phyloP scores from a whole-genome alignment of 2,329 filamentous ascomycete species.

The Ascochyta pisi region DNA sequence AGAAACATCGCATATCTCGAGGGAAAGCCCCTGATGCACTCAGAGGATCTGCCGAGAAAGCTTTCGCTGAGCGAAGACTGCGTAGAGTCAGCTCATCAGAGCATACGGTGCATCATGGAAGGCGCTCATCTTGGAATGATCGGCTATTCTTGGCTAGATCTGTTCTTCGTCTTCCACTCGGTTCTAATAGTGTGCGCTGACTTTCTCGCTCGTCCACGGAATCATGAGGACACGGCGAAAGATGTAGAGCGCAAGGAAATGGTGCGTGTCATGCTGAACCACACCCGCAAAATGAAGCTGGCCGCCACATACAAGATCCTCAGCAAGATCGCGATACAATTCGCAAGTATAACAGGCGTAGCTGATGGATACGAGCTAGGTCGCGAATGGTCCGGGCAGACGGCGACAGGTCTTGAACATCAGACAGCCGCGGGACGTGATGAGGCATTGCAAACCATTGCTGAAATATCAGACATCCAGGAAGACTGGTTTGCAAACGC shows the following conservation, averaged over 20 bases:
- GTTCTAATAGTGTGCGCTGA: slow-evolving; percentile 36
- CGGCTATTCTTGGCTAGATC: slow-evolving; percentile 30
- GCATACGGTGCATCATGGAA: slow-evolving; percentile 29
- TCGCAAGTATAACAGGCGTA: slow-evolving; percentile 34
- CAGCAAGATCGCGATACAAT: slow-evolving; percentile 30
- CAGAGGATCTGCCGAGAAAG: slow-evolving; percentile 23
- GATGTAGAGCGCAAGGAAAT: slow-evolving; percentile 31
- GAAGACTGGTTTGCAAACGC: slow-evolving; percentile 34
- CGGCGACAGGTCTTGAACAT: slow-evolving; percentile 2
- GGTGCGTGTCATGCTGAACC: slow-evolving; percentile 27
- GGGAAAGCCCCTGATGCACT: slow-evolving; percentile 7
- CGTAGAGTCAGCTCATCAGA: slow-evolving; percentile 34
- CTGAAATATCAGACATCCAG: slow-evolving; percentile 24
- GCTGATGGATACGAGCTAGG: slow-evolving; percentile 12
- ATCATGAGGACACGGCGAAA: slow-evolving; percentile 24
- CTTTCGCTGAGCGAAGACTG: slow-evolving; percentile 35
- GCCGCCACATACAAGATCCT: slow-evolving; percentile 33
- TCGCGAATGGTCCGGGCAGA: slow-evolving; percentile 1
- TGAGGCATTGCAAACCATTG: slow-evolving; percentile 13
- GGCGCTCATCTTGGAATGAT: slow-evolving; percentile 26
- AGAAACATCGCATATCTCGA: slow-evolving; percentile 27
- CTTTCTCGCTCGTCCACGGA: slow-evolving; percentile 34
- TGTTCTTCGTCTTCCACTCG: slow-evolving; percentile 37
- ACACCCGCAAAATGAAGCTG: slow-evolving; percentile 25
- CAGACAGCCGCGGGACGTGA: slow-evolving; percentile 9